These are phyloP conservation scores for Giardia muris DNA, from an alignment of 208 protist genomes.

Conservation along the genomic window DNA sequence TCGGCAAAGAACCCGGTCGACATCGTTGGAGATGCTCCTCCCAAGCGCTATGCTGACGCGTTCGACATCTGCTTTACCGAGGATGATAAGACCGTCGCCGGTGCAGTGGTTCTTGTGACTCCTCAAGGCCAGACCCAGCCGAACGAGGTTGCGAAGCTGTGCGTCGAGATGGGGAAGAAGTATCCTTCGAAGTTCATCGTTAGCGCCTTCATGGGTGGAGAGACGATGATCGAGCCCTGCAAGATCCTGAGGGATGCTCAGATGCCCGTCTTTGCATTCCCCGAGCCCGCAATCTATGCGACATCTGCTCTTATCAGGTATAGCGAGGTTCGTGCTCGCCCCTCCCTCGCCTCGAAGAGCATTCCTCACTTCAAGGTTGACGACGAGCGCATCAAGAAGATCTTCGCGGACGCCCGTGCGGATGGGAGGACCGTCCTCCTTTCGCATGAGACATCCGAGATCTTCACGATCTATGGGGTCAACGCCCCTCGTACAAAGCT, in stretches of 20 bases:
- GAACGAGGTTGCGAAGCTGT: constrained; percentile 31
- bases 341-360: not conserved
- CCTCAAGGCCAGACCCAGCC: constrained; percentile 42
- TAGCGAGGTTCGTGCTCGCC: constrained; percentile 9
- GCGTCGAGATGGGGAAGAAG: constrained; percentile 27
- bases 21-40: constrained; percentile 41
- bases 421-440: constrained; percentile 32
- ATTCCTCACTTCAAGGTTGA: not conserved
- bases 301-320: constrained; percentile 30
- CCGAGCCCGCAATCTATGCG: constrained; percentile 36
- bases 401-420: constrained; percentile 28
- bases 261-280: constrained; percentile 38
- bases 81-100: constrained; percentile 33
- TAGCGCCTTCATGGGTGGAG: constrained; percentile 43
- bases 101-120: constrained; percentile 38
- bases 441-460: constrained; percentile 40
- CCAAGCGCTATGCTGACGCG: constrained; percentile 27
- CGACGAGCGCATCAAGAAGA: not conserved
- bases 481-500: constrained; percentile 29
- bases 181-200: constrained; percentile 32
- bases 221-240: constrained; percentile 5
- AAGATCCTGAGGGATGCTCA: constrained; percentile 25
- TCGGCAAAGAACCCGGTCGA: constrained; percentile 44
- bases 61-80: constrained; percentile 30
- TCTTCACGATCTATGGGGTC: constrained; percentile 37